Evolutionary conservation across 371 early-diverging fungal genomes (phyloP).

Genomic region (Mortierella sp.): DNA sequence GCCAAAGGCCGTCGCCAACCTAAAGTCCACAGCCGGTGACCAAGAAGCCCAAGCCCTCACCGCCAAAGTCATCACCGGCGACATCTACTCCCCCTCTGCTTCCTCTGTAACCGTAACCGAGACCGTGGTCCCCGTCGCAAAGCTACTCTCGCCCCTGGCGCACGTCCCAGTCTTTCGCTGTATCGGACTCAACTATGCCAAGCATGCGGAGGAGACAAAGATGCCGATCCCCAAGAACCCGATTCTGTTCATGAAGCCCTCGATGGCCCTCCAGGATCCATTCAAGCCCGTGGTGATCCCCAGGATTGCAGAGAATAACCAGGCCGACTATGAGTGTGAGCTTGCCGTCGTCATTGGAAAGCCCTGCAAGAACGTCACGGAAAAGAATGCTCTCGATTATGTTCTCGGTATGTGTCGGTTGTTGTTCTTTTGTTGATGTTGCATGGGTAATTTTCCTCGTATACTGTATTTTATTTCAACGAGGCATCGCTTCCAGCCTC

Average conservation of each 20-base stretch:
- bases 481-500: neutral
- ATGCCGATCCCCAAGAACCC: conserved; percentile 64
- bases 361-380: conserved; percentile 63
- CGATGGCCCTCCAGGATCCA: conserved; percentile 61
- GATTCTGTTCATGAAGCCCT: conserved; percentile 71
- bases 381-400: conserved; percentile 63
- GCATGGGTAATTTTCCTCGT: neutral
- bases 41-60: conserved; percentile 41
- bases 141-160: conserved; percentile 63
- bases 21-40: conserved; percentile 20
- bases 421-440: neutral
- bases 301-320: conserved; percentile 61
- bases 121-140: conserved; percentile 55
- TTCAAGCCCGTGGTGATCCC: conserved; percentile 65
- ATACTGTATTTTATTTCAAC: neutral
- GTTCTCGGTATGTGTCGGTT: conserved; percentile 59
- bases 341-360: conserved; percentile 74
- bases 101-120: conserved; percentile 61
- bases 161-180: conserved; percentile 62
- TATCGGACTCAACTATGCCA: conserved; percentile 72
- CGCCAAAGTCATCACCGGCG: conserved; percentile 63
- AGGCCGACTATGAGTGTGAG: conserved; percentile 73
- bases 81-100: conserved; percentile 49
- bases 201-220: conserved; percentile 68
- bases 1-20: conserved; percentile 36